phyloP scores from a whole-genome alignment of 73 alveolate species.

The Diophrys appendiculata region DNA sequence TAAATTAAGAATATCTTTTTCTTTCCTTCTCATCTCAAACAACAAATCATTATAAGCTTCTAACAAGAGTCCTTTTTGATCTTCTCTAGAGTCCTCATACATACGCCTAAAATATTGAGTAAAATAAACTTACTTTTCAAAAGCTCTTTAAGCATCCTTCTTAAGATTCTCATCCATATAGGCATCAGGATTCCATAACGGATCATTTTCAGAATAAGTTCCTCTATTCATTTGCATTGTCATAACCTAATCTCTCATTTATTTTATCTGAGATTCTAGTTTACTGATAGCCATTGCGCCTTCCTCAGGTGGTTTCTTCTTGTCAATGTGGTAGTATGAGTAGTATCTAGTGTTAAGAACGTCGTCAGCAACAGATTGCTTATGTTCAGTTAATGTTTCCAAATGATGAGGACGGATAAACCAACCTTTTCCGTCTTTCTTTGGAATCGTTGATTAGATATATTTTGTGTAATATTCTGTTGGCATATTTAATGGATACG shows the following conservation, averaged over 20 bases:
- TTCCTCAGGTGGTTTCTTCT: slow-evolving; percentile 53
- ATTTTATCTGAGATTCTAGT: slow-evolving; percentile 66
- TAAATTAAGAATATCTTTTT: slow-evolving; percentile 73
- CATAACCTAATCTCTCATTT: slow-evolving; percentile 55
- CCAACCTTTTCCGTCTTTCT: slow-evolving; percentile 72
- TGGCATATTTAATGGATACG: slow-evolving; percentile 66
- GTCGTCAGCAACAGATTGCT: slow-evolving; percentile 86
- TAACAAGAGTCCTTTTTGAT: slow-evolving; percentile 74
- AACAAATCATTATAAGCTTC: slow-evolving; percentile 80
- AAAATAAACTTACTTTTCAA: slow-evolving; percentile 36
- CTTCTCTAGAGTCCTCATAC: slow-evolving; percentile 70
- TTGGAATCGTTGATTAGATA: slow-evolving; percentile 46
- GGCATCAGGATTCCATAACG: slow-evolving; percentile 19
- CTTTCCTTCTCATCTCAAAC: slow-evolving; percentile 81
- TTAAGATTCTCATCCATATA: slow-evolving; percentile 53
- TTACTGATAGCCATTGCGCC: slow-evolving; percentile 74
- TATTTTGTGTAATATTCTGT: slow-evolving; percentile 55
- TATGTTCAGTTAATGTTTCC: slow-evolving; percentile 80
- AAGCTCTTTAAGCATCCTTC: slow-evolving; percentile 69
- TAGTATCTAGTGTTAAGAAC: slow-evolving; percentile 82
- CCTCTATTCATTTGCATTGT: slow-evolving; percentile 51
- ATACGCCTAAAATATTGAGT: slow-evolving; percentile 39
- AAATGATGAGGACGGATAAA: slow-evolving; percentile 90
- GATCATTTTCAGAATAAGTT: slow-evolving; percentile 30
- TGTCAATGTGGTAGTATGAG: slow-evolving; percentile 71